Evolutionary conservation across 495 filamentous ascomycete species (phyloP).

Genomic region (Xylaria bambusicola): DNA sequence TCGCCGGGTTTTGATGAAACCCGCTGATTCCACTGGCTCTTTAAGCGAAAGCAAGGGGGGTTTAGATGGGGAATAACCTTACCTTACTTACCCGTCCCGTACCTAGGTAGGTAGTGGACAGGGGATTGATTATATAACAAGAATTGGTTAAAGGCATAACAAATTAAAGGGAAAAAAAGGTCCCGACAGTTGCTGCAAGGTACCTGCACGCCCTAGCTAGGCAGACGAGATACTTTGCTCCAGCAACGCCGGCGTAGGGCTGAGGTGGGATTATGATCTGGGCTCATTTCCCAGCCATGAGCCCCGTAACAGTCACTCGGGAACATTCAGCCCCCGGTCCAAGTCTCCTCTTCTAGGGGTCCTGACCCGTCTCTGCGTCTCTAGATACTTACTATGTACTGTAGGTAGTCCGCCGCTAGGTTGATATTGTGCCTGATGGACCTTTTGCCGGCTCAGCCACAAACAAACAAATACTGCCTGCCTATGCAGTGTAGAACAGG

Average conservation of each 20-base stretch:
- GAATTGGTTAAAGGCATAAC: background rate
- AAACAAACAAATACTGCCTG: background rate
- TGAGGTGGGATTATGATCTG: background rate
- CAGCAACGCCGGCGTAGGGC: constrained; percentile 11
- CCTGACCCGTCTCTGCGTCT: background rate
- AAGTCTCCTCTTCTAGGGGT: background rate
- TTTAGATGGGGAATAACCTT: no score
- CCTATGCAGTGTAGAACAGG: no score
- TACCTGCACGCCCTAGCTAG: background rate
- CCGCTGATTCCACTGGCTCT: constrained; percentile 10
- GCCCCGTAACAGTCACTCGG: constrained; percentile 9
- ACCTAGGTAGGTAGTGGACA: background rate
- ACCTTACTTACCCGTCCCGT: background rate
- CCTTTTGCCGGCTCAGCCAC: constrained; percentile 10
- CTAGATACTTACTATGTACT: background rate
- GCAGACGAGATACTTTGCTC: constrained; percentile 5
- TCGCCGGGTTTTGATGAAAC: constrained; percentile 3
- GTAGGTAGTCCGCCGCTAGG: background rate
- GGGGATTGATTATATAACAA: background rate
- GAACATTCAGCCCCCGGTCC: background rate
- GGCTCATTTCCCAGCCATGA: constrained; percentile 6
- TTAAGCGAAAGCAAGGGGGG: constrained; percentile 8
- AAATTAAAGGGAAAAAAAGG: background rate
- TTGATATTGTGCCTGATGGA: background rate
- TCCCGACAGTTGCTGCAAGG: background rate